Evolutionary conservation across 2,329 filamentous ascomycete species (phyloP), one percentile per base, ranked within the genome.

Genomic region (Ceratocystiopsis minuta): DNA sequence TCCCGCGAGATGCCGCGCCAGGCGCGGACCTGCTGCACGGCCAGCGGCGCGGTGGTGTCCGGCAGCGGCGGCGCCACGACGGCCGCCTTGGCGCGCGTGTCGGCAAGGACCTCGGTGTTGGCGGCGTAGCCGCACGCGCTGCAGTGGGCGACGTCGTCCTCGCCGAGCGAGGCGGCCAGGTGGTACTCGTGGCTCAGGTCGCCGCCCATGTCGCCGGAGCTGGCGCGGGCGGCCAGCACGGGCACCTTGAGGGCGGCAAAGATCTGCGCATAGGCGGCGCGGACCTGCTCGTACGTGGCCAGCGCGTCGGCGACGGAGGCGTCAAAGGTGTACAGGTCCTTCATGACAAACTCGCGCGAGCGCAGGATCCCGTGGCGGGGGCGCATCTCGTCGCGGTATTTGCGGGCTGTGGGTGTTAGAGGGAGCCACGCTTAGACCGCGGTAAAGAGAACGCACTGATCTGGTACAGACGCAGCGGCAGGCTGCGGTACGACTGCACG

Each of bases 271-370:
- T 98, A 98, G 2, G 80, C 80, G 34, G 59, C 57, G 39, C 80
- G 74, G 3, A 94, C 85, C 36, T 76, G 62, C 7, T 73, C 60
- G 51, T 98, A 98, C 0, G 88, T 94, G 39, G 71, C 61, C n/a
- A 87, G 63, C 2, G 88, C 88, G n/a, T 72, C 63, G 20, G 71
- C 61, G 0, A 66, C 56, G 4, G 69, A 78, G 33, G 68, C 62
- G 54, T 98, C 90, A 54, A 98, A 98, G 0, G 87, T 95, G 57
- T 98, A 98, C 1, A 98, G 70, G 57, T 98, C 90, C 59, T 98
- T 98, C 90, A 98, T 98, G 51, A 85, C 62, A 53, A 98, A 98
- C 54, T 98, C 90, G 46, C 86, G 77, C 1, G 84, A 81, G 11
- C 90, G 77, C 10, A 98, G 65, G 2, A 98, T 66, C 13, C 90